A percentile compares a stretch with the other conserved stretches of the same genome.
These are phyloP conservation scores for Sclerotinia subarctica DNA, from an alignment of 2,329 filamentous ascomycete genomes.

Conservation along the genomic window DNA sequence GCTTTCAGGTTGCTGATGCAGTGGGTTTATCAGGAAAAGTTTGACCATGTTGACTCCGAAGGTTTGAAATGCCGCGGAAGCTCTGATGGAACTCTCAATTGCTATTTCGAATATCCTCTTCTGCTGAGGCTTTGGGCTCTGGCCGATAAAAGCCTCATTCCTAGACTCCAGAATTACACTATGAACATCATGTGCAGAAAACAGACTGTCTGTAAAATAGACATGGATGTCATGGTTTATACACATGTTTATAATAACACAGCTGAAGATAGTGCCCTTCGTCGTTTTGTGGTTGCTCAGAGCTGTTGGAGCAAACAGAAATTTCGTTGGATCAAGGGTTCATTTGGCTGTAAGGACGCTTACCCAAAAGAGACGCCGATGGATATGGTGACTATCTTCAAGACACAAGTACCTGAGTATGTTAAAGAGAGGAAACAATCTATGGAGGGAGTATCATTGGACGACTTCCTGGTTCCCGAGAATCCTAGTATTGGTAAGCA, in stretches of 20 bases:
- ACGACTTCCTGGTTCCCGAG: not conserved
- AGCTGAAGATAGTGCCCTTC: not conserved
- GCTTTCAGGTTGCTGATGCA: not conserved
- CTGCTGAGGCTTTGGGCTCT: conserved; percentile 1
- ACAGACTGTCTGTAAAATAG: not conserved
- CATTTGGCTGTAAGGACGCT: fast-evolving
- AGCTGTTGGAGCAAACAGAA: not conserved
- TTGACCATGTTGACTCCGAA: not conserved
- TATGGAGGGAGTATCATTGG: not conserved
- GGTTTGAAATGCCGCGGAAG: not conserved
- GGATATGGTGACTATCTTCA: not conserved
- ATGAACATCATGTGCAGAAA: not conserved
- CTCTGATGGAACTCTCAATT: not conserved
- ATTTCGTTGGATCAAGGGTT: too few relatives aligned
- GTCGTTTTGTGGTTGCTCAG: not conserved
- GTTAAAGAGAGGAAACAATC: not conserved
- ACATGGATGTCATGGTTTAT: too few relatives aligned
- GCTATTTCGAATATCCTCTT: too few relatives aligned
- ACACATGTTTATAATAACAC: not conserved
- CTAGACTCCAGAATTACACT: not conserved
- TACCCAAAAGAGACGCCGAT: not conserved
- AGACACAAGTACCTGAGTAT: not conserved
- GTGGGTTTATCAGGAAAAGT: not conserved
- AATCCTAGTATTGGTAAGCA: not conserved
- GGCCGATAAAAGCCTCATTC: conserved; percentile 8